Percentiles rank a stretch among this genome's conserved stretches.
Evolutionary conservation across 2,329 filamentous ascomycete genomes (phyloP).

Genomic region (Chaetomium globosum): DNA sequence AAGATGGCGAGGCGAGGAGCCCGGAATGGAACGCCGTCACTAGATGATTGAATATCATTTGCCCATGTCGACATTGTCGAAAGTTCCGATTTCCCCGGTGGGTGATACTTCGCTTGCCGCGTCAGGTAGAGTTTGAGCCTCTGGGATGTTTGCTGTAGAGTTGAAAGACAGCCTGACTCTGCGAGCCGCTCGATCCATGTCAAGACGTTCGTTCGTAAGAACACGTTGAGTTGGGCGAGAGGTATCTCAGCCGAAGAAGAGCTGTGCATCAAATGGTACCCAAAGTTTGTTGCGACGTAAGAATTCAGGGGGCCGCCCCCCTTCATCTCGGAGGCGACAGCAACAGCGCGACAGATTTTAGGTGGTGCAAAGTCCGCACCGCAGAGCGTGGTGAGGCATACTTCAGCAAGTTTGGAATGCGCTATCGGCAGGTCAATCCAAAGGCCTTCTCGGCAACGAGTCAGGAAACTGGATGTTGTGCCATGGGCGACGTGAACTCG

Average conservation of each 20-base stretch:
- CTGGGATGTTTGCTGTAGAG: background rate
- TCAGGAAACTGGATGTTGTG: slow-evolving; percentile 43
- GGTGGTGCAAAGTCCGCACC: background rate
- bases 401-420: slow-evolving; percentile 29
- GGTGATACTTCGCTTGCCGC: background rate
- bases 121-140: background rate
- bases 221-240: background rate
- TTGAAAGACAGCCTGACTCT: background rate
- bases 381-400: background rate
- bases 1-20: slow-evolving; percentile 14
- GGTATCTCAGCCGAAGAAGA: background rate
- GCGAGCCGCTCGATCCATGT: slow-evolving; percentile 43
- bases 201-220: slow-evolving; percentile 38
- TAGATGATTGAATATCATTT: background rate
- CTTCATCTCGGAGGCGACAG: background rate
- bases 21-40: slow-evolving; percentile 8
- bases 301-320: background rate
- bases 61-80: background rate
- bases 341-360: background rate
- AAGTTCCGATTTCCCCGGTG: background rate
- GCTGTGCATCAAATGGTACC: background rate
- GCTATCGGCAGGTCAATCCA: background rate
- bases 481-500: slow-evolving; percentile 44
- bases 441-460: background rate
- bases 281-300: background rate